These are phyloP conservation scores for Boeremia lycopersici DNA, from an alignment of 2,329 filamentous ascomycete species.

Conservation along the genomic window DNA sequence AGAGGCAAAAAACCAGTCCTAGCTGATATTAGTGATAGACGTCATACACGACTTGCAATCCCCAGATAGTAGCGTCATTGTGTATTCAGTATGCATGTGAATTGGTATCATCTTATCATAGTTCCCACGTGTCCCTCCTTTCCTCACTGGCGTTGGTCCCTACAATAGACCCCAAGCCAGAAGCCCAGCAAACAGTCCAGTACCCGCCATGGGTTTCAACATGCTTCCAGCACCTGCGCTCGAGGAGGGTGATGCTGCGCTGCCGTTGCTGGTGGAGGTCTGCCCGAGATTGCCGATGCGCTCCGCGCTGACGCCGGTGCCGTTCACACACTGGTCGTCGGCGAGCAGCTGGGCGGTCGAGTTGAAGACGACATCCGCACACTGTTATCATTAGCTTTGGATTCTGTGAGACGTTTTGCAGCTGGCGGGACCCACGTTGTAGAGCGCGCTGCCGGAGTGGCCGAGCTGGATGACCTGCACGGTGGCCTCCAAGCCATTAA, in stretches of 20 bases:
- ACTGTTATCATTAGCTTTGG: slow-evolving; percentile 37
- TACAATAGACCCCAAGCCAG: slow-evolving; percentile 29
- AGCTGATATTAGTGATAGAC: no score
- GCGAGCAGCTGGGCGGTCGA: slow-evolving; percentile 45
- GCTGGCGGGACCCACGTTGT: slow-evolving; percentile 45
- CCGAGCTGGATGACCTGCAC: slow-evolving; percentile 55
- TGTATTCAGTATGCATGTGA: background rate
- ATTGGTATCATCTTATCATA: background rate
- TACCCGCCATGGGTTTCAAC: slow-evolving; percentile 25
- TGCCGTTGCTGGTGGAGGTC: slow-evolving; percentile 4
- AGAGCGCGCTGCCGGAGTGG: slow-evolving; percentile 50
- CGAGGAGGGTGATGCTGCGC: background rate
- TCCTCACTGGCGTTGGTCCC: no score
- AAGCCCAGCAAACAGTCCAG: slow-evolving; percentile 24
- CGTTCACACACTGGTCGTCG: slow-evolving; percentile 48
- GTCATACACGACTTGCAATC: no score
- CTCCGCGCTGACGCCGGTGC: slow-evolving; percentile 47
- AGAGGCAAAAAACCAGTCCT: no score
- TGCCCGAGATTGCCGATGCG: slow-evolving; percentile 30
- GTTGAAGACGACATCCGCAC: slow-evolving; percentile 53
- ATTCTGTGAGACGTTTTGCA: background rate
- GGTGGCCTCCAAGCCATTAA: slow-evolving; percentile 50
- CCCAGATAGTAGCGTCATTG: no score
- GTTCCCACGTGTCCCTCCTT: background rate
- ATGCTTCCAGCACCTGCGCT: slow-evolving; percentile 23